Conservation (phyloP, 1,139 yeast genomes). For the Waltiozyma sp. region DNA sequence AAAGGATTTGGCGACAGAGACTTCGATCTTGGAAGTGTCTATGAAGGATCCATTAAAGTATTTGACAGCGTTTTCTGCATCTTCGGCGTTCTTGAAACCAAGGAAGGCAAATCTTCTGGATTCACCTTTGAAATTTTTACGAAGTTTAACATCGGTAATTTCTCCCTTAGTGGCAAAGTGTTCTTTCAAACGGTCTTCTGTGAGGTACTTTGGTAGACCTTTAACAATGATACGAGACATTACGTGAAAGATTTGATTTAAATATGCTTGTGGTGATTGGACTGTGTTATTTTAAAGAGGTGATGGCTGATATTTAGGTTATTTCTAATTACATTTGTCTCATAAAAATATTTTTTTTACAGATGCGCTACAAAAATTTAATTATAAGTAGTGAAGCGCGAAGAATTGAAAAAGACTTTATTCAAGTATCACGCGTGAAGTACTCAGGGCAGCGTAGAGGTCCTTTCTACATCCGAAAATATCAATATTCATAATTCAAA, state of each 20-base stretch:
- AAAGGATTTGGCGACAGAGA: constrained; percentile 73
- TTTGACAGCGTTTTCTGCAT: constrained; percentile 69
- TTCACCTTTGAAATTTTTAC: constrained; percentile 73
- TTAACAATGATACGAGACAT: constrained; percentile 96
- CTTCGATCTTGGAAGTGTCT: constrained; percentile 73
- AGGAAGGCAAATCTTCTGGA: constrained; percentile 90
- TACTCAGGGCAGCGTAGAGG: too few relatives aligned
- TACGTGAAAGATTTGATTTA: not conserved
- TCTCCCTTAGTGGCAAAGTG: constrained; percentile 51
- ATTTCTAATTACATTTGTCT: not conserved
- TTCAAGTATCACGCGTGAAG: not conserved
- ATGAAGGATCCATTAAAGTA: constrained; percentile 72
- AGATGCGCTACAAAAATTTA: not conserved
- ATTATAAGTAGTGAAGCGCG: too few relatives aligned
- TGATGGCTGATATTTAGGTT: not conserved
- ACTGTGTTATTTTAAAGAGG: too few relatives aligned
- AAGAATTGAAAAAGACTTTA: not conserved
- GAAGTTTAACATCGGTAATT: constrained; percentile 81
- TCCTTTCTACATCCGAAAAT: too few relatives aligned
- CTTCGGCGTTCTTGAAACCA: constrained; percentile 63
- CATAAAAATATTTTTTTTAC: not conserved
- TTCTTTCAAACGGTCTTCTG: constrained; percentile 61
- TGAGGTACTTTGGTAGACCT: constrained; percentile 73
- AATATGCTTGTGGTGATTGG: too few relatives aligned
- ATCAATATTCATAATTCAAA: too few relatives aligned